Base-by-base conservation (phyloP, 495 filamentous ascomycete genomes). In the Aspergillus biplanus region DNA sequence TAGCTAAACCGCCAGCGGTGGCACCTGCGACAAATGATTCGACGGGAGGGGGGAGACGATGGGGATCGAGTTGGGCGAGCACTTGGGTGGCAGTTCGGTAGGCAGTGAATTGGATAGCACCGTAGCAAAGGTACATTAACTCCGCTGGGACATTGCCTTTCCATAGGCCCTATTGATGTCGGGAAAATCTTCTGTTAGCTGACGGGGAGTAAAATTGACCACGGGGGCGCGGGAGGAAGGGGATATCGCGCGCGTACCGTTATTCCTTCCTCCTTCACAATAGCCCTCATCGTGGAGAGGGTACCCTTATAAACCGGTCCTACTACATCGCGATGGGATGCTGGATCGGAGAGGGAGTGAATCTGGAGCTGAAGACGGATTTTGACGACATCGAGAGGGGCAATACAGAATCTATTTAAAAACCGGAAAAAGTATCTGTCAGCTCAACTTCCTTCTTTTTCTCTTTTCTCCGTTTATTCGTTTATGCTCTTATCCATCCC, bases 71-170 rank as follows among this genome's bases (percentile, higher is more conserved):
- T 56, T 80, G 73, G 33, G 85, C 79, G 4, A 96, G 80, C 7
- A 83, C 68, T 48, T 89, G 76, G 7, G 87, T 91, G 8, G 84
- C 82, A 37, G 84, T 85, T 49, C 91, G 88, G 81, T 98, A 98
- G n/a, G 90, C 79, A 7, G 89, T 88, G 84, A 99, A 99, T 79
- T 99, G 96, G 58, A 89, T 79, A 35, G 89, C 89, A 59, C 90
- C 87, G 80, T 97, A 98, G 69, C 86, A 85, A 52, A 99, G 82
- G 81, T 99, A 99, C 72, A 99, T 86, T 34, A 95, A 75, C 78
- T 97, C 95, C 32, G 95, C 95, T 58, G 95, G 92, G 63, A 98
- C 85, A 73, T 99, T 99, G 75, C 95, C 95, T 81, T 98, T 98
- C 95, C 95, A 99, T 54, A 99, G 85, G 55, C 86, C 94, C 84